A percentile compares a stretch with the other conserved stretches of the same genome.
These are phyloP conservation scores for Aaosphaeria pasadenensis DNA, from an alignment of 2,329 filamentous ascomycete species.

Conservation along the genomic window DNA sequence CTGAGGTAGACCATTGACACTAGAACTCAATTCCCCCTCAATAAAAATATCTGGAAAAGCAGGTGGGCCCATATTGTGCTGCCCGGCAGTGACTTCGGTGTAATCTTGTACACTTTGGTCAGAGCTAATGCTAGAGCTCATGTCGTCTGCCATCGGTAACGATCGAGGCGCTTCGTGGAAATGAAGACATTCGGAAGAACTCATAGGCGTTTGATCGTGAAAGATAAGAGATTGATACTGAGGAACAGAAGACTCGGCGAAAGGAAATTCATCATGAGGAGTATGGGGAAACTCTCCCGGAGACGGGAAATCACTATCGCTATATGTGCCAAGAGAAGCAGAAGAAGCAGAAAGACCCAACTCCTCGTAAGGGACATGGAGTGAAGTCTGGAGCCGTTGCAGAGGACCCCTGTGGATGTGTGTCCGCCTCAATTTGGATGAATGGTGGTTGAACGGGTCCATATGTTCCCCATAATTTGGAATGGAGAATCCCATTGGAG, in stretches of 20 bases:
- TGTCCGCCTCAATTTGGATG: conserved; percentile 36
- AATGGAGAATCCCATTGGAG: conserved; percentile 37
- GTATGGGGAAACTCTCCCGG: conserved; percentile 48
- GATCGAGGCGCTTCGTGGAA: conserved; percentile 34
- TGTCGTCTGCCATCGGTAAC: conserved; percentile 36
- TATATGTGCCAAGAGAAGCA: conserved; percentile 46
- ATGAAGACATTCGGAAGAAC: conserved; percentile 37
- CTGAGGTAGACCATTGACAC: conserved; percentile 33
- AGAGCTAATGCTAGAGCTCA: conserved; percentile 47
- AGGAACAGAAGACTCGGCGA: conserved; percentile 39
- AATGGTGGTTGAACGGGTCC: conserved; percentile 31
- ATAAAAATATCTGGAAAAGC: conserved; percentile 37
- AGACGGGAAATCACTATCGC: conserved; percentile 47
- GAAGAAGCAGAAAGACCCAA: conserved; percentile 43
- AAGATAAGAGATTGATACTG: conserved; percentile 31
- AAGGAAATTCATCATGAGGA: conserved; percentile 43
- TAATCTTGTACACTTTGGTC: conserved; percentile 45
- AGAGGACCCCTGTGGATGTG: conserved; percentile 39
- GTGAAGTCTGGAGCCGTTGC: conserved; percentile 42
- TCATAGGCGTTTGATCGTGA: conserved; percentile 33
- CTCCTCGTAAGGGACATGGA: conserved; percentile 41
- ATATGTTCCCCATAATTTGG: conserved; percentile 39
- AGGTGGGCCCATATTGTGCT: conserved; percentile 33
- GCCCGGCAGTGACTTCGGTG: conserved; percentile 35
- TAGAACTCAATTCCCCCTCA: conserved; percentile 38